Percentiles rank a stretch among this genome's conserved stretches.
These are phyloP conservation scores for Lomentospora prolificans DNA, from an alignment of 2,329 filamentous ascomycete genomes.

Conservation along the genomic window DNA sequence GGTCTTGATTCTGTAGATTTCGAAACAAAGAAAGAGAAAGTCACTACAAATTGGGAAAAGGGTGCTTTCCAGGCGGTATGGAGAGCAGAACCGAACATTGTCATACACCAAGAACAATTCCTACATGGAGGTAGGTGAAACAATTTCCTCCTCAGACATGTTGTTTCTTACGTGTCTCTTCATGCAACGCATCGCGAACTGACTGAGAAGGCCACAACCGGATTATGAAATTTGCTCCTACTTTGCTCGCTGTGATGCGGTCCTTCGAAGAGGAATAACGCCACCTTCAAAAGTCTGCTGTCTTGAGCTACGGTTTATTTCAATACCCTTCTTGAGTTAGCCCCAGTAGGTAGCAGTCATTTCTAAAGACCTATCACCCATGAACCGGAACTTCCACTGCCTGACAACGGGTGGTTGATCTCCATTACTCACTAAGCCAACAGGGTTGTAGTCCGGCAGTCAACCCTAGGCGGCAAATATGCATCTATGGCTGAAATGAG, in stretches of 20 bases:
- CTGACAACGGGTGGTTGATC: background rate
- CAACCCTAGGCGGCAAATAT: no score
- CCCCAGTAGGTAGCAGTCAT: no score
- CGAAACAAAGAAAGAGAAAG: conserved; percentile 33
- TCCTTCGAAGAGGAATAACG: conserved; percentile 39
- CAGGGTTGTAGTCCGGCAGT: background rate
- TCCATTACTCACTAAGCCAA: background rate
- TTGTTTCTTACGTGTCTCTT: no score
- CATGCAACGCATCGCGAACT: conserved; percentile 13
- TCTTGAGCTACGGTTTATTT: no score
- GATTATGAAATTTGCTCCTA: conserved; percentile 54
- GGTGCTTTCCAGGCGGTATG: conserved; percentile 39
- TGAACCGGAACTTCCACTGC: background rate
- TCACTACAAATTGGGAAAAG: conserved; percentile 31
- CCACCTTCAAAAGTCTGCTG: background rate
- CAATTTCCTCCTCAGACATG: background rate
- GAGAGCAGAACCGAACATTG: conserved; percentile 31
- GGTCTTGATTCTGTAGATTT: conserved; percentile 27
- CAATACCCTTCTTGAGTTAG: no score
- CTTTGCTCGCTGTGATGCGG: conserved; percentile 54
- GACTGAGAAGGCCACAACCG: conserved; percentile 53
- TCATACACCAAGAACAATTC: conserved; percentile 44
- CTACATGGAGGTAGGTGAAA: conserved; percentile 41
- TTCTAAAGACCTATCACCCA: background rate
- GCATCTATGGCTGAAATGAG: no score